phyloP scores from a whole-genome alignment of 2,329 filamentous ascomycete genomes.

The Ophiostoma quercus region DNA sequence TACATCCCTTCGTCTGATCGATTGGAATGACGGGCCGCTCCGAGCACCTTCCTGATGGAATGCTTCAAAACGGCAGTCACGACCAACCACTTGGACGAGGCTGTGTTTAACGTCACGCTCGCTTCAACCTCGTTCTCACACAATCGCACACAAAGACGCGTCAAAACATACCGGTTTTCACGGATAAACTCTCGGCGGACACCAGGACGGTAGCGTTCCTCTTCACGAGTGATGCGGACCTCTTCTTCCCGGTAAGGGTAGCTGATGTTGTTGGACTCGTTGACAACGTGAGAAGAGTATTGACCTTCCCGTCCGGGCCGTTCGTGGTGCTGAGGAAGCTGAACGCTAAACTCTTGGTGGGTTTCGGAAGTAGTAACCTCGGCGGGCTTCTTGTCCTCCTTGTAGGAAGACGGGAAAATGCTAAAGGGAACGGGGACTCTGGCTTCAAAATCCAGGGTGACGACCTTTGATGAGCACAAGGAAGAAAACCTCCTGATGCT shows the following conservation, averaged over 20 bases:
- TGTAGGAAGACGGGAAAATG: conserved; percentile 77
- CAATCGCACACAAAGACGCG: not conserved
- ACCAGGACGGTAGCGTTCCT: conserved; percentile 69
- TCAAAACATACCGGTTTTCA: conserved; percentile 47
- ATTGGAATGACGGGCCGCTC: conserved; percentile 24
- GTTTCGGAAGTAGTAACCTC: conserved; percentile 46
- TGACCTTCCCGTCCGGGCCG: conserved; percentile 98
- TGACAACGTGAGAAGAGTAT: conserved; percentile 63
- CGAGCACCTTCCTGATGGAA: conserved; percentile 16
- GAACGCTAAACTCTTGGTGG: conserved; percentile 75
- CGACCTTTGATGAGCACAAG: conserved; percentile 60
- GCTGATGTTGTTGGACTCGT: conserved; percentile 25
- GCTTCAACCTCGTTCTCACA: not conserved
- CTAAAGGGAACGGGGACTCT: conserved; percentile 98
- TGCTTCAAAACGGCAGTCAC: not conserved
- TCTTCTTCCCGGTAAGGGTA: conserved; percentile 68
- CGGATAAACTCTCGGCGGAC: conserved; percentile 51
- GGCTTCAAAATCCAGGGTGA: conserved; percentile 99
- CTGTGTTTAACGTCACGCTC: conserved; percentile 10
- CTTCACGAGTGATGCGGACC: conserved; percentile 72
- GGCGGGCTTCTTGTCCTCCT: conserved; percentile 31
- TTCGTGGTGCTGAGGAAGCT: conserved; percentile 66
- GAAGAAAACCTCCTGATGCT: conserved; percentile 46
- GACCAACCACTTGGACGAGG: not conserved
- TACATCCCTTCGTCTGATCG: not conserved